Evolutionary conservation across 768 basidiomycete species (phyloP).

Genomic region (Panaeolus papilionaceus): DNA sequence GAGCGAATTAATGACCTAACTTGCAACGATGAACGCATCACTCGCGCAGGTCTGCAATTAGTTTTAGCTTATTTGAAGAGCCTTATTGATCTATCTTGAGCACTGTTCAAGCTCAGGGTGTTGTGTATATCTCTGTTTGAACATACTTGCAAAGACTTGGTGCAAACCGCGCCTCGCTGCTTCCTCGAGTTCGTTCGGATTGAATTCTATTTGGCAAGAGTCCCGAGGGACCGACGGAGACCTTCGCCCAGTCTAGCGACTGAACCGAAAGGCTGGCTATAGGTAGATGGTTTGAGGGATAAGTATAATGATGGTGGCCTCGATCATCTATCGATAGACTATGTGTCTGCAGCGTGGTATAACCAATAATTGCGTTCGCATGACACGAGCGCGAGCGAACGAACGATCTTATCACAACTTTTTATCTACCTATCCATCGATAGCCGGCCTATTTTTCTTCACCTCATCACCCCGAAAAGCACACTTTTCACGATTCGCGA

Average conservation of each 20-base stretch:
- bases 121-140: not conserved
- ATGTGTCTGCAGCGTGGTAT: not conserved
- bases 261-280: conserved; percentile 3
- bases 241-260: not conserved
- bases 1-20: not conserved
- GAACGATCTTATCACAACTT: not conserved
- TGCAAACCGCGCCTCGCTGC: not conserved
- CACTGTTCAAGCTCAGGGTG: not conserved
- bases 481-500: not conserved
- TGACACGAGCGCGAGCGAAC: not conserved
- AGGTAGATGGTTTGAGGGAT: not conserved
- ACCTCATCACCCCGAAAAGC: not conserved
- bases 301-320: not conserved
- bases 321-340: conserved; percentile 8
- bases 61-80: not conserved
- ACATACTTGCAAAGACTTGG: not conserved
- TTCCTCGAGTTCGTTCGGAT: conserved; percentile 1
- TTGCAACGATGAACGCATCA: conserved; percentile 1
- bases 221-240: conserved; percentile 6
- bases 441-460: not conserved
- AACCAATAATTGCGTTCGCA: not conserved
- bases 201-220: conserved; percentile 1
- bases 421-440: not conserved
- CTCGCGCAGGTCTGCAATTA: not conserved
- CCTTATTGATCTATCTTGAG: not conserved